Evolutionary conservation across 306 rosid species (phyloP), one percentile per base, ranked within the genome.

Genomic region (Glycine tomentella): DNA sequence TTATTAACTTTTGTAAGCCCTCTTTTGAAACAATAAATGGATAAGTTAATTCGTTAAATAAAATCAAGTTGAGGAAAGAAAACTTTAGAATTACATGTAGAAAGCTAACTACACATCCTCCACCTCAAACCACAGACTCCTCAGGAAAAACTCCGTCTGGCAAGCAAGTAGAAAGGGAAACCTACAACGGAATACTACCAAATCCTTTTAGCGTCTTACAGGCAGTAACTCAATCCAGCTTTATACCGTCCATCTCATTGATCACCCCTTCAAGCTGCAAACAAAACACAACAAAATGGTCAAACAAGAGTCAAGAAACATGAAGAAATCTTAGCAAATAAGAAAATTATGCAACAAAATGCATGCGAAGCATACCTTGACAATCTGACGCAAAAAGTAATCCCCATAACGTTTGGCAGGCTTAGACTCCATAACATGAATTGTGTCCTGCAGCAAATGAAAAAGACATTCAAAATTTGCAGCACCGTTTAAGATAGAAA

Each of bases 361-460:
- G 31, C 80, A 34, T 64, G 61, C 5, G 3, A 25, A 25, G 17
- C 90, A 74, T 75, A 95, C 99, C 94, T 93, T 90, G 76, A 85
- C 93, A 76, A 95, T 87, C 84, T 95, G 99, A 16, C 97, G 98
- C 90, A 93, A 84, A 81, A 93, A 93, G 87, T 86, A 92, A 85
- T 96, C 99, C 45, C 97, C 98, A 42, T 93, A 90, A 34, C 88
- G 89, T 80, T 91, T 96, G 69, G 88, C 72, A 46, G 90, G 88
- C 82, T 93, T 96, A 0, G 98, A 90, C 82, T 93, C 94, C 1
- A 85, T 84, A 49, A 92, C 99, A 50, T 77, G 84, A 71, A 96
- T 63, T 57, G 80, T 77, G 80, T 96, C 97, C 98, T 95, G 94
- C 87, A 85, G 69, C 51, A 90, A 80, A 58, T 45, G 11, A 8